Conservation (phyloP, 176 grass and related monocot genomes). For the Musa beccarii region DNA sequence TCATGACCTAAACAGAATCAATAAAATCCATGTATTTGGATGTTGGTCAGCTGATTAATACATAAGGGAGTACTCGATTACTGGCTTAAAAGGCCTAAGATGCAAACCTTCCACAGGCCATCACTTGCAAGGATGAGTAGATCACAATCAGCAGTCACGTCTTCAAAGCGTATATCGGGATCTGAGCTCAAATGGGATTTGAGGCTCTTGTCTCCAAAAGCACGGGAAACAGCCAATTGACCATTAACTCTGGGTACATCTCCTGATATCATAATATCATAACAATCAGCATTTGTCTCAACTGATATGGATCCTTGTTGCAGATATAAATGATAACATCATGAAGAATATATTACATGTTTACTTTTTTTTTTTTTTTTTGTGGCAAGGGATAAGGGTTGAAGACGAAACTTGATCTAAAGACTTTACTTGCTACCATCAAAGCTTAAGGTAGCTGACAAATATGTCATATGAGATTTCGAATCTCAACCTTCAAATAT, state of each 20-base stretch:
- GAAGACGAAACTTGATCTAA: too few relatives aligned
- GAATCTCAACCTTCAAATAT: too few relatives aligned
- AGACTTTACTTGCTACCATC: too few relatives aligned
- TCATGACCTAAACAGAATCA: conserved; percentile 12
- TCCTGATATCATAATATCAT: conserved; percentile 5
- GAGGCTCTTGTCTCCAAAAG: conserved; percentile 18
- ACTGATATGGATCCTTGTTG: too few relatives aligned
- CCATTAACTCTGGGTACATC: conserved; percentile 22
- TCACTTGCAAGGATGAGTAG: conserved; percentile 14
- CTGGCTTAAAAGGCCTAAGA: not conserved
- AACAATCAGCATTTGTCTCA: not conserved
- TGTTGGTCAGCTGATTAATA: not conserved
- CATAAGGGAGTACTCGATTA: too few relatives aligned
- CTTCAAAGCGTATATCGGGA: conserved; percentile 1
- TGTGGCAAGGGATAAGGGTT: too few relatives aligned
- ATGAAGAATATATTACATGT: too few relatives aligned
- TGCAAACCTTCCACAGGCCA: conserved; percentile 19
- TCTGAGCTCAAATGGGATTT: conserved; percentile 17
- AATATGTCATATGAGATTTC: too few relatives aligned
- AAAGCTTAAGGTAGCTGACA: too few relatives aligned
- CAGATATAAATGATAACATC: too few relatives aligned
- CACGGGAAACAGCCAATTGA: conserved; percentile 15
- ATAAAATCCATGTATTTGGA: not conserved
- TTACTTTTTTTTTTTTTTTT: too few relatives aligned
- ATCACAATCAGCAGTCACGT: conserved; percentile 4